Percentiles rank a stretch among this genome's conserved stretches.
Conservation (phyloP, 2,329 filamentous ascomycete species). For the Colletotrichum plurivorum region DNA sequence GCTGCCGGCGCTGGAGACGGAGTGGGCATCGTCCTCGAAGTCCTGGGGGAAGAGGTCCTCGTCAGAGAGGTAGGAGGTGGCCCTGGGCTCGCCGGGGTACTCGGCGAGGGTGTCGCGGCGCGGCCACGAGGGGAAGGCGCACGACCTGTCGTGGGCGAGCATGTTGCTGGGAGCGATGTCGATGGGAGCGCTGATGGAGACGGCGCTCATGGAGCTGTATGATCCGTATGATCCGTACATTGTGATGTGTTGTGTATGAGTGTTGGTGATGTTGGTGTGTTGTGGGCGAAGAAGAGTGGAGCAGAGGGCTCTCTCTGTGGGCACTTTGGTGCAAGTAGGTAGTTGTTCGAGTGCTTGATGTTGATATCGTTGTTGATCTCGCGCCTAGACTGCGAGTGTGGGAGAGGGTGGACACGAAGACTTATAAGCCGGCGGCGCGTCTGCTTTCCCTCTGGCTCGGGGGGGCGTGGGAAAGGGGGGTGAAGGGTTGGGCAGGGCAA, state of each 20-base stretch:
- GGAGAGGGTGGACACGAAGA: constrained; percentile 38
- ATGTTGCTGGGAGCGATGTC: constrained; percentile 60
- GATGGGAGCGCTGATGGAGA: constrained; percentile 57
- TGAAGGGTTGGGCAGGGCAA: constrained; percentile 33
- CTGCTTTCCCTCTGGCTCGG: constrained; percentile 29
- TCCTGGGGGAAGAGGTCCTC: constrained; percentile 72
- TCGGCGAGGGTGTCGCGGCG: constrained; percentile 66
- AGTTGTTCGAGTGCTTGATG: constrained; percentile 10
- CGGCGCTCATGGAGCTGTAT: constrained; percentile 63
- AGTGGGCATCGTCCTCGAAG: constrained; percentile 65
- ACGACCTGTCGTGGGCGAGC: constrained; percentile 58
- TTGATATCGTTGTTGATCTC: constrained; percentile 36
- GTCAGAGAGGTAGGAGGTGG: constrained; percentile 72
- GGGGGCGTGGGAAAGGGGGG: constrained; percentile 26
- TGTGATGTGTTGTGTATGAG: constrained; percentile 41
- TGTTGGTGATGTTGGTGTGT: constrained; percentile 39
- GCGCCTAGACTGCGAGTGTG: background rate
- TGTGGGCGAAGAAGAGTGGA: constrained; percentile 43
- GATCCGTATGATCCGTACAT: constrained; percentile 68
- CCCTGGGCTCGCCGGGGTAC: constrained; percentile 56
- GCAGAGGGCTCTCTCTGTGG: constrained; percentile 39
- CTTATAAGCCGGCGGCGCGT: constrained; percentile 40
- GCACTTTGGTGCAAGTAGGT: constrained; percentile 6
- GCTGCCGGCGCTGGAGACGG: constrained; percentile 59
- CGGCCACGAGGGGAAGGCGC: constrained; percentile 73